These are phyloP conservation scores for Tulasnella sp. DNA, from an alignment of 768 basidiomycete genomes.

Conservation along the genomic window DNA sequence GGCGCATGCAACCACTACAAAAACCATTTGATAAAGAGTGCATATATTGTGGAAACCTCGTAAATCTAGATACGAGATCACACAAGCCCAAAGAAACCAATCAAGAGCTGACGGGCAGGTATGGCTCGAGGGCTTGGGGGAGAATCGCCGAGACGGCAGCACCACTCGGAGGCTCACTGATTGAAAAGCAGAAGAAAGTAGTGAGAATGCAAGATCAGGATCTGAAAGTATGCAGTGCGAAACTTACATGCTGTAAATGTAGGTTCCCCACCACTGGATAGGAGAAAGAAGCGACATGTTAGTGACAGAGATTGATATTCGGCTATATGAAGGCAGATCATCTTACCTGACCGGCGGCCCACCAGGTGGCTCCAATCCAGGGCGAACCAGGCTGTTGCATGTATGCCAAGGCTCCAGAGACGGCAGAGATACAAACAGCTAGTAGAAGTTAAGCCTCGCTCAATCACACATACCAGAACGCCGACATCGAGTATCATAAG, in stretches of 20 bases:
- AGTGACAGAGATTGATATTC: too few relatives aligned
- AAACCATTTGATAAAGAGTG: too few relatives aligned
- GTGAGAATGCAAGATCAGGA: background rate
- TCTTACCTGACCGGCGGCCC: constrained; percentile 30
- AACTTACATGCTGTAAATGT: constrained; percentile 13
- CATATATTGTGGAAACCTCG: too few relatives aligned
- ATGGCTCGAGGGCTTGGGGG: constrained; percentile 47
- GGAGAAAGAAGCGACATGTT: too few relatives aligned
- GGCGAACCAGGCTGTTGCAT: constrained; percentile 42
- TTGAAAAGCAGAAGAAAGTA: background rate
- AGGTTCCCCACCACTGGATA: constrained; percentile 39
- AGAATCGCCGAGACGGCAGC: constrained; percentile 43
- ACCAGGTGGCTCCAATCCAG: constrained; percentile 49
- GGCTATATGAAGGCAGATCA: too few relatives aligned
- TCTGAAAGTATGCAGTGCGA: too few relatives aligned
- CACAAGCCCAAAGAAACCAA: background rate
- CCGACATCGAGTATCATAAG: too few relatives aligned
- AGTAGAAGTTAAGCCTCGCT: background rate
- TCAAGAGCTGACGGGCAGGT: constrained; percentile 25
- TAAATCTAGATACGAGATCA: too few relatives aligned
- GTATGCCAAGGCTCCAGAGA: constrained; percentile 45
- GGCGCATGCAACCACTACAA: too few relatives aligned
- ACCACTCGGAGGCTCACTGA: constrained; percentile 41
- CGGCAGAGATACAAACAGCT: constrained; percentile 37
- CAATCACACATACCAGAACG: too few relatives aligned